Evolutionary conservation across 176 grass and related monocot species (phyloP), one percentile per base, ranked within the genome.

Genomic region (Carex parvula): DNA sequence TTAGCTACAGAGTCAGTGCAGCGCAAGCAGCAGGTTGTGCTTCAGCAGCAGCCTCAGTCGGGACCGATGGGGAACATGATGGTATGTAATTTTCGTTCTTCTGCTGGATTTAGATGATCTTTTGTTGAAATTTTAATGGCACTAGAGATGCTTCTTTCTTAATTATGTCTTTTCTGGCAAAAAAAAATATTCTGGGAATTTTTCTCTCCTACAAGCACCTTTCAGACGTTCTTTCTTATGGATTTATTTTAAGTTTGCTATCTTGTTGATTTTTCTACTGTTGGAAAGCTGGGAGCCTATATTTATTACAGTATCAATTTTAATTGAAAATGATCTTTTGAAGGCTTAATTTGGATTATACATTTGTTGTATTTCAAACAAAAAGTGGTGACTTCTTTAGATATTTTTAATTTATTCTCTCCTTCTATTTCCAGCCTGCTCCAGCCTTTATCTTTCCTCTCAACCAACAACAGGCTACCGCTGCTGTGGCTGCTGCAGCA

Each of bases 361-460:
- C 14, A 8, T 33, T 57, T 78, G 14, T 35, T 56, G 1, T 35
- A 8, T 78, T 57, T 32, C 5, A 57, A 56, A 56, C 4, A 2
- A 61, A 70, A 1, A 42, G 8, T 11, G 32, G 4, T 8, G 18
- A 39, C 64, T 39, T 64, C 10, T 3, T 18, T 30, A 77, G 12
- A 30, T 56, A 78, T 35, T 14, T 78, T 20, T 85, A 32, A 15
- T 12, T 15, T 14, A 6, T 18, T 22, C 74, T 20, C 11, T 39
- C 71, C 82, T 80, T 68, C 52, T 55, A 24, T 81, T 8, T 89
- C 24, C 88, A 96, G 93, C 93, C 89, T 63, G 88, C 68, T 24
- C 97, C 91, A 63, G 83, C 97, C 63, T 96, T 99, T 64, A 86
- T 99, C 63, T 94, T 96, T 80, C 89, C 97, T 26, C 83, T 99